phyloP scores from a whole-genome alignment of 2,329 filamentous ascomycete genomes.

The Cordyceps javanica region DNA sequence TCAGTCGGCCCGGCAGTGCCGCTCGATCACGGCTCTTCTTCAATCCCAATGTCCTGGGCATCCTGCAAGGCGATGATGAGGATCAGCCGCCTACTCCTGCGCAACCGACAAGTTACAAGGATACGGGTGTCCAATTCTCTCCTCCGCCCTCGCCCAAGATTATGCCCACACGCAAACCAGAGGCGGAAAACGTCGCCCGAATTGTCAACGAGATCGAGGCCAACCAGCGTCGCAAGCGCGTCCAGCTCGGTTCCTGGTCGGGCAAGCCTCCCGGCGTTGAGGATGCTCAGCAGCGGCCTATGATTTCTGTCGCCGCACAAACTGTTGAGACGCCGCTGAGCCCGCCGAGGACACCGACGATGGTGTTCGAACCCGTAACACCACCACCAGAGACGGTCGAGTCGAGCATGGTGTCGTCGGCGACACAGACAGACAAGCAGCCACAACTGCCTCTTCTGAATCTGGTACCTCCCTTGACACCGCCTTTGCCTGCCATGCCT shows the following conservation, averaged over 20 bases:
- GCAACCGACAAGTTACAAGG: constrained; percentile 49
- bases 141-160: constrained; percentile 68
- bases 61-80: constrained; percentile 49
- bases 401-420: constrained; percentile 43
- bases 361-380: constrained; percentile 35
- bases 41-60: constrained; percentile 50
- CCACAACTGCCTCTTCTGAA: constrained; percentile 8
- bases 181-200: constrained; percentile 31
- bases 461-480: constrained; percentile 23
- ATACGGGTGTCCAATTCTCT: constrained; percentile 74
- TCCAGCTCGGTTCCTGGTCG: constrained; percentile 37
- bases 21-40: constrained; percentile 46
- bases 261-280: constrained; percentile 44
- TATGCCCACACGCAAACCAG: constrained; percentile 31
- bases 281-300: constrained; percentile 35
- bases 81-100: constrained; percentile 29
- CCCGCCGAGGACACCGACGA: constrained; percentile 59
- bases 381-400: constrained; percentile 32
- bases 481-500: constrained; percentile 36
- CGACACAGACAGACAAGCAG: constrained; percentile 54
- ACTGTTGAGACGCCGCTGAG: constrained; percentile 57
- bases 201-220: constrained; percentile 58
- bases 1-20: constrained; percentile 49
- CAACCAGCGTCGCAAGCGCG: constrained; percentile 67
- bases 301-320: constrained; percentile 61